phyloP scores from a whole-genome alignment of 495 filamentous ascomycete species.

The Xylaria acuta region DNA sequence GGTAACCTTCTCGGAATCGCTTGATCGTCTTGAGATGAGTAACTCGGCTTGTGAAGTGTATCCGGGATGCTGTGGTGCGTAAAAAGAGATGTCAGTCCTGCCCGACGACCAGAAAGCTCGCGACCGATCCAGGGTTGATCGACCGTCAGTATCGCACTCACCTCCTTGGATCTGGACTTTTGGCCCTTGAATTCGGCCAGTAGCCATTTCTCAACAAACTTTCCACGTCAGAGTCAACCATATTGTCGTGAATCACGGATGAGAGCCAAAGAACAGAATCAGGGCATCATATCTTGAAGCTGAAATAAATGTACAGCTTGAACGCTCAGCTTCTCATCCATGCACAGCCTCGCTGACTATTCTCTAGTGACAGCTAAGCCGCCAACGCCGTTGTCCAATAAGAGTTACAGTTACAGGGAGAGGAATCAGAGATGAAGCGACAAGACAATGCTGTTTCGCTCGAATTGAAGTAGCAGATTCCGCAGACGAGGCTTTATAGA shows the following conservation, averaged over 20 bases:
- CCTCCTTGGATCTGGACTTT: conserved; percentile 44
- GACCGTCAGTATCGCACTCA: conserved; percentile 36
- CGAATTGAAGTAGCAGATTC: neutral
- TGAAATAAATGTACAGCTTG: conserved; percentile 1
- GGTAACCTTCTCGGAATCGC: conserved; percentile 18
- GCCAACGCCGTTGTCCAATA: conserved; percentile 9
- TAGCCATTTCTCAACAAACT: conserved; percentile 49
- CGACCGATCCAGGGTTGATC: neutral
- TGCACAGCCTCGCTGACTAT: conserved; percentile 24
- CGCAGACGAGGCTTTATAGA: conserved; percentile 3
- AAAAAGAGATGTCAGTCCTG: conserved; percentile 9
- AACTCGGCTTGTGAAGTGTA: neutral
- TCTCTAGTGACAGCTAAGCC: conserved; percentile 14
- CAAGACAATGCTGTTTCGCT: neutral
- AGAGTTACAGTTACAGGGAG: neutral
- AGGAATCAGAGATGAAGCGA: neutral
- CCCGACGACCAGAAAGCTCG: neutral
- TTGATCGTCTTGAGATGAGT: conserved; percentile 16
- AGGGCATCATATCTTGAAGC: conserved; percentile 20
- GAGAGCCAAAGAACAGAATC: conserved; percentile 30
- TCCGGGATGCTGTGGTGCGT: neutral
- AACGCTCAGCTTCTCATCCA: conserved; percentile 8
- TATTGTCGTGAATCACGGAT: conserved; percentile 30
- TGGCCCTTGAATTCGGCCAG: conserved; percentile 50
- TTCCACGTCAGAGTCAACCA: conserved; percentile 48